phyloP scores from a whole-genome alignment of 495 filamentous ascomycete species.

The Hyphodiscus hymeniophilus region DNA sequence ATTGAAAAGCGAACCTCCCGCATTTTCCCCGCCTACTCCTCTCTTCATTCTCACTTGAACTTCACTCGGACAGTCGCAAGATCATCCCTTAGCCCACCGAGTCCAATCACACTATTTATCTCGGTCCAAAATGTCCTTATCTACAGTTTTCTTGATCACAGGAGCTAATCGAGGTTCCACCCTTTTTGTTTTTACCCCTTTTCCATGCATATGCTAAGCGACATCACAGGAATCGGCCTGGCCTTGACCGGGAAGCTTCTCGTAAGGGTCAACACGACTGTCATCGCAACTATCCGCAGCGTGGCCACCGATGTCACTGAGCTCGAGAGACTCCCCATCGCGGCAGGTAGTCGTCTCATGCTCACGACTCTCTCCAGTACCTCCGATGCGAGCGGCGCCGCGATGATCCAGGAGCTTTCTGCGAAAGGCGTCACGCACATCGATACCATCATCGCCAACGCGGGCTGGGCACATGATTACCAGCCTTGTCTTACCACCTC shows the following conservation, averaged over 20 bases:
- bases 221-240: constrained; percentile 17
- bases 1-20: no score
- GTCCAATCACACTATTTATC: no score
- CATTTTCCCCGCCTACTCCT: no score
- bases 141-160: constrained; percentile 14
- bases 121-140: constrained; percentile 5
- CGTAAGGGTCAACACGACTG: constrained; percentile 13
- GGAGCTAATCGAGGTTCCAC: constrained; percentile 18
- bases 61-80: no score
- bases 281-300: constrained; percentile 16
- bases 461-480: constrained; percentile 10
- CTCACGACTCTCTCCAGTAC: constrained; percentile 1
- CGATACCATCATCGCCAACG: constrained; percentile 17
- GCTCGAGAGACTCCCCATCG: constrained; percentile 6
- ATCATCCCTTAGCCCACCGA: no score
- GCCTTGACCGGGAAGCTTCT: constrained; percentile 8
- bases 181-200: constrained; percentile 13
- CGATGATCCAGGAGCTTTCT: not conserved
- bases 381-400: not conserved
- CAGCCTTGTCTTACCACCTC: not conserved
- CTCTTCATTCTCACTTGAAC: no score
- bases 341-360: constrained; percentile 6
- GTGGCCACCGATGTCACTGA: not conserved
- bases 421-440: constrained; percentile 5
- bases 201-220: constrained; percentile 1